Evolutionary conservation across 495 filamentous ascomycete species (phyloP), one percentile per base, ranked within the genome.

Genomic region (Aspergillus conjunctus): DNA sequence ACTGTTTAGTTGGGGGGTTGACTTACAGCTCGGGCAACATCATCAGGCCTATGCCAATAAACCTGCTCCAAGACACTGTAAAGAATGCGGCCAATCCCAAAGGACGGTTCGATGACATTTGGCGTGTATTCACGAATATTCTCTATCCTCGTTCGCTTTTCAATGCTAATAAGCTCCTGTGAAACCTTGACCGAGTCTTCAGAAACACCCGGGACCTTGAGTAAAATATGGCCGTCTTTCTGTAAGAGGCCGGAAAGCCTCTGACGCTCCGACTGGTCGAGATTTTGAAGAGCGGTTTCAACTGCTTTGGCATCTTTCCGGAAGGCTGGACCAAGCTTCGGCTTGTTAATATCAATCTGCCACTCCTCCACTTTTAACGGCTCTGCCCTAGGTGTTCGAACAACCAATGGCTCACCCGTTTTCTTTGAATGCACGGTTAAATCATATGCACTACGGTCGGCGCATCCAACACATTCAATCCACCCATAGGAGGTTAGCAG

Each of bases 401-500:
- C 90, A 34, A 88, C 77, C 12, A 93, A 79, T 8, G 87, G 84
- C n/a, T 82, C 82, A 55, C 87, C 88, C 14, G 90, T 93, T 76
- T 87, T 87, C 73, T 91, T 89, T 74, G 86, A 81, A 73, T 92
- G 90, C 8, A 92, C 89, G 7, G 85, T 83, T 68, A 93, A 68
- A 70, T 93, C 90, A 67, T 90, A 92, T 22, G 89, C 89, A 65
- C 88, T 91, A 55, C 90, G 81, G 70, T 93, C 90, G 51, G 90
- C 90, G 71, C 90, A 92, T 61, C 90, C 90, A 54, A 92, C 89
- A 69, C 89, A 92, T 77, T 93, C 90, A 51, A 92, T 87, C 90
- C 90, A 93, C 71, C 90, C 90, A 68, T 88, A 86, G 66, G 86
- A 89, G 37, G 87, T 92, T 50, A 85, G 77, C 51, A 93, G 80